A percentile compares a stretch with the other conserved stretches of the same genome.
Evolutionary conservation across 1,284 basidiomycete genomes (phyloP).

Genomic region (Cryptococcus hybrid): DNA sequence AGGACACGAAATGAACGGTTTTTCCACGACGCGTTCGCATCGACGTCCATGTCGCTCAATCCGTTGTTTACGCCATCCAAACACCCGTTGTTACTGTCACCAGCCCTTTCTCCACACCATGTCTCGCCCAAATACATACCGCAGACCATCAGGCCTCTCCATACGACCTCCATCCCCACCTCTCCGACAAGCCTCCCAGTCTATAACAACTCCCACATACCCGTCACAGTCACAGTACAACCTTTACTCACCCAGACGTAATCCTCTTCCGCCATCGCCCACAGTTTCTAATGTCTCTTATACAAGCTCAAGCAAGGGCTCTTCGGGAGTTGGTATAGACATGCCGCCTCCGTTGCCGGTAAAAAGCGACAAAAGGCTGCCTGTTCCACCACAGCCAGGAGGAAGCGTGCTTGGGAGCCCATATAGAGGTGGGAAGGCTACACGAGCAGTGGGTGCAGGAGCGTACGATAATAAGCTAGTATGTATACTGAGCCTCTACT

Average conservation of each 20-base stretch:
- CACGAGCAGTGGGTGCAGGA: constrained; percentile 24
- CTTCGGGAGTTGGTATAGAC: constrained; percentile 5
- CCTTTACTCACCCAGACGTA: constrained; percentile 19
- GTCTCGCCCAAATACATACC: constrained; percentile 4
- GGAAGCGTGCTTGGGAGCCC: constrained; percentile 17
- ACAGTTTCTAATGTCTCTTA: constrained; percentile 21
- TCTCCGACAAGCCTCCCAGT: neutral
- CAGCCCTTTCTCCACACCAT: neutral
- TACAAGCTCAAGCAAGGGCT: constrained; percentile 10
- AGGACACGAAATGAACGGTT: too few species aligned
- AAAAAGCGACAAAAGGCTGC: constrained; percentile 25
- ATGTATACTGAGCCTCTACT: neutral
- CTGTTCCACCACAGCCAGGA: constrained; percentile 3
- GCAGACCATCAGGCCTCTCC: constrained; percentile 12
- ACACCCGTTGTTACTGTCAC: neutral
- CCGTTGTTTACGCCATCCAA: neutral
- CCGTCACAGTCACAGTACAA: neutral
- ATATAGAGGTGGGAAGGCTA: constrained; percentile 19
- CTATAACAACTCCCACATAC: constrained; percentile 9
- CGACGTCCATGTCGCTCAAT: neutral
- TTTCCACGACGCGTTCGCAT: too few species aligned
- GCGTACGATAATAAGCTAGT: constrained; percentile 47
- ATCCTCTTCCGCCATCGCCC: constrained; percentile 30
- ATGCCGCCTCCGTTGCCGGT: constrained; percentile 22
- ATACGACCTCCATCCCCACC: constrained; percentile 24